Base-by-base conservation (phyloP, 2,329 filamentous ascomycete species). In the Beauveria sp. region DNA sequence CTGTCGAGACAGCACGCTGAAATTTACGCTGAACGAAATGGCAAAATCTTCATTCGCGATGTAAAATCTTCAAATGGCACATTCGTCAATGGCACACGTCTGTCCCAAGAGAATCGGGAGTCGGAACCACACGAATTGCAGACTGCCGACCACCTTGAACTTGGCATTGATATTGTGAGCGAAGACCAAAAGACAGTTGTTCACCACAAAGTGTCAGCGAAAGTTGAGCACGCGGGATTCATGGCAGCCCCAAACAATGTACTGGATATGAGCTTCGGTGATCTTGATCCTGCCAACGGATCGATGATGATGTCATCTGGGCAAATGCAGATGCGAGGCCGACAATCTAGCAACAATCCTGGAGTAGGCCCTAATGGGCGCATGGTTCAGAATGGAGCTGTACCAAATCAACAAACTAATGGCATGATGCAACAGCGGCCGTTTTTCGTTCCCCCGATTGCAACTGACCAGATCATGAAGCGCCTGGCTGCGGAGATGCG, bases 21-120 rank as follows among this genome's bases (percentile, higher is more conserved):
- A 73, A 89, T 99, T 43, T 98, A 92, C 86, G 92, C 95, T n/a
- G 83, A 86, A 65, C 75, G 79, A 59, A 87, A 90, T 65, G 93
- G 93, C 58, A 96, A 96, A 72, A 89, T 99, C 49, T 98, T 88
- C 84, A 98, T 99, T 67, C 86, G 93, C 62, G 95, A 99, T 75
- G 90, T 99, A 68, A 99, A 98, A 75, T 98, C 95, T 0, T 99
- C 95, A 46, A 99, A 99, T 72, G 95, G 95, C 62, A 99, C 95
- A 1, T 99, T 99, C 74, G 93, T 99, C 67, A 99, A 99, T 70
- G 92, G 92, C 22, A 86, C 89, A 60, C 87, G 95, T 34, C 75
- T 99, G 63, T 98, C 95, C 2, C 90, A 87, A 59, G 95, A 99
- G 73, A 99, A 97, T 70, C 86, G 93, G 67, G 95, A 99, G 74